A percentile compares a stretch with the other conserved stretches of the same genome.
These are phyloP conservation scores for Eucalyptus marginata DNA, from an alignment of 345 rosid genomes.

Conservation along the genomic window DNA sequence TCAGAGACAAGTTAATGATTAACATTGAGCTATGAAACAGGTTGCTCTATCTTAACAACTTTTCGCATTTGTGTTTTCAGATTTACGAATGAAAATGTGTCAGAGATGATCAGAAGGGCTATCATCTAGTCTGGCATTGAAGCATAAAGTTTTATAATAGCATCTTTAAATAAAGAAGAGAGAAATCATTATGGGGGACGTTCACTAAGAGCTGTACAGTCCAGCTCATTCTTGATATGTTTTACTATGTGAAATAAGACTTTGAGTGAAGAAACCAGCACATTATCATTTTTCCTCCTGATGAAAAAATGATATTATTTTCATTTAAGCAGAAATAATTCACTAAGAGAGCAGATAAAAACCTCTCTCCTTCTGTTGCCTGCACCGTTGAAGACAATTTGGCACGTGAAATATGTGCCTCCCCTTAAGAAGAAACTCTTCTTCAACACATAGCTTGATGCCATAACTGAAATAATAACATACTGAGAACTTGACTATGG, in stretches of 20 bases:
- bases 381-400: conserved; percentile 25
- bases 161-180: background rate
- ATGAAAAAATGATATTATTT: background rate
- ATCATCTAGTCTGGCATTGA: background rate
- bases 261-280: background rate
- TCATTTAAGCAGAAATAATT: background rate
- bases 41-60: background rate
- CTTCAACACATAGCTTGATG: conserved; percentile 20
- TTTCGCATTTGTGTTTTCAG: background rate
- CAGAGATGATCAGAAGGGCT: background rate
- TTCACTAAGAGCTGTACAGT: background rate
- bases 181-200: background rate
- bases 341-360: background rate
- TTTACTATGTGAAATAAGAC: background rate
- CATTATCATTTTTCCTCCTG: background rate
- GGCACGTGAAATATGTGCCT: conserved; percentile 49
- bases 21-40: background rate
- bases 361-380: conserved; percentile 57
- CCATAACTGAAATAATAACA: conserved; percentile 33
- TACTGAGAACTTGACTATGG: background rate
- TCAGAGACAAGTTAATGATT: background rate
- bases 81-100: background rate
- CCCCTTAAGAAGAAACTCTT: conserved; percentile 32
- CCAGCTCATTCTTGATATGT: background rate
- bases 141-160: background rate